Evolutionary conservation across 176 grass and related monocot species (phyloP), one percentile per base, ranked within the genome.

Genomic region (Carex cristatella): DNA sequence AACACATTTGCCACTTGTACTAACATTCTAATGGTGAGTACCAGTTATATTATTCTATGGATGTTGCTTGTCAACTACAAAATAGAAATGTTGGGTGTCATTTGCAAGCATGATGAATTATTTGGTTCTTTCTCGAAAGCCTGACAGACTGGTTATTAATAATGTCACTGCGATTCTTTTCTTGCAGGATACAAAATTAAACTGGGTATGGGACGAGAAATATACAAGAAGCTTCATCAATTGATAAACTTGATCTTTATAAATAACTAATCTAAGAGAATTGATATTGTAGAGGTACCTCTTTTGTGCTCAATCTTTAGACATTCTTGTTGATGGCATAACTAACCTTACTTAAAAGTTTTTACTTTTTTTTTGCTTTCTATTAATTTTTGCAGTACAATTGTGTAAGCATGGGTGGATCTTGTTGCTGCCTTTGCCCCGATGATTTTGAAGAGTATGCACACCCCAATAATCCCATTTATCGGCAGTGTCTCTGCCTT

Each of bases 391-490:
- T 79, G 35, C 74, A 79, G 74, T 37, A 58, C 74, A 57, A 35
- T 57, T 79, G 57, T 28, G 32, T 85, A 46, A 88, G 53, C 57
- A 97, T 97, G 94, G 88, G 91, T 67, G 94, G 88, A 65, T 91
- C 94, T 80, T 97, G 91, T 75, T 97, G 94, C 64, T 94, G 94
- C 75, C 79, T 84, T 28, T 90, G 90, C 79, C 82, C 90, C 0
- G 91, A 97, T 18, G 91, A 92, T 81, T 89, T 92, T 82, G 94
- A 97, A 79, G 94, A 92, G 69, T 94, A 90, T 67, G 88, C 87
- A 13, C 90, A 94, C 87, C 88, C 94, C 61, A 92, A 87, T 84
- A 94, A 97, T 70, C 86, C 90, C 84, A 56, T 97, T 84, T 94
- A 85, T 85, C 89, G 91, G 76, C 91, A 94, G 19, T 90, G 94